phyloP scores from a whole-genome alignment of 257 asterid genomes.

The Solanum paucissectum region DNA sequence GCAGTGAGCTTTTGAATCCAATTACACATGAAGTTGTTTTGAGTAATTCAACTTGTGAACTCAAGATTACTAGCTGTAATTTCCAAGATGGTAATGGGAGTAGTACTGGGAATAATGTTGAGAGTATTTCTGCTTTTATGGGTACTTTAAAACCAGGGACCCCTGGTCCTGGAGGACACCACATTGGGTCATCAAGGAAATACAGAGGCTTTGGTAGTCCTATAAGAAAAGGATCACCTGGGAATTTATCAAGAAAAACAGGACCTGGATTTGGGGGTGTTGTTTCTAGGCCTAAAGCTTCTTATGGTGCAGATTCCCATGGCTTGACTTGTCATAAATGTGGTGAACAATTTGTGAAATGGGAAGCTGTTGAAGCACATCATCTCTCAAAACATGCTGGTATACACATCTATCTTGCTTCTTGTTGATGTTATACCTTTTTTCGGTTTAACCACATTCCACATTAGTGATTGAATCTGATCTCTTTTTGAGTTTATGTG shows the following conservation, averaged over 20 bases:
- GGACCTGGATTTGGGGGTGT: constrained; percentile 36
- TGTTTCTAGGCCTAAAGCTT: constrained; percentile 34
- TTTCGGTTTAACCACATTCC: neutral
- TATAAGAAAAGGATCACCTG: constrained; percentile 36
- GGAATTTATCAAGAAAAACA: constrained; percentile 41
- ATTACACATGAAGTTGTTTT: constrained; percentile 71
- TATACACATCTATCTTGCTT: constrained; percentile 1
- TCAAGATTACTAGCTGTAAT: constrained; percentile 41
- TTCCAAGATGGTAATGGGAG: constrained; percentile 15
- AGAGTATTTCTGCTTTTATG: constrained; percentile 26
- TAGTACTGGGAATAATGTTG: constrained; percentile 5
- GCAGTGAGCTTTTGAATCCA: constrained; percentile 75
- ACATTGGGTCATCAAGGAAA: constrained; percentile 14
- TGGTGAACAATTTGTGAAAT: constrained; percentile 51
- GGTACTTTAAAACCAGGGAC: constrained; percentile 65
- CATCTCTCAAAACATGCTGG: constrained; percentile 90
- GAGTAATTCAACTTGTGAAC: constrained; percentile 58
- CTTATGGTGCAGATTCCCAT: constrained; percentile 33
- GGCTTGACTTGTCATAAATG: constrained; percentile 70
- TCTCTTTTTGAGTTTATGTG: neutral
- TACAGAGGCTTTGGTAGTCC: constrained; percentile 40
- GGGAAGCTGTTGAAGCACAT: constrained; percentile 77
- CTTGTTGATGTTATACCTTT: neutral
- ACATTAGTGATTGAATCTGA: neutral
- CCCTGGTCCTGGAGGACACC: constrained; percentile 45